Evolutionary conservation across 169 alveolate genomes (phyloP), one percentile per base, ranked within the genome.

Genomic region (Plasmodium fragile): DNA sequence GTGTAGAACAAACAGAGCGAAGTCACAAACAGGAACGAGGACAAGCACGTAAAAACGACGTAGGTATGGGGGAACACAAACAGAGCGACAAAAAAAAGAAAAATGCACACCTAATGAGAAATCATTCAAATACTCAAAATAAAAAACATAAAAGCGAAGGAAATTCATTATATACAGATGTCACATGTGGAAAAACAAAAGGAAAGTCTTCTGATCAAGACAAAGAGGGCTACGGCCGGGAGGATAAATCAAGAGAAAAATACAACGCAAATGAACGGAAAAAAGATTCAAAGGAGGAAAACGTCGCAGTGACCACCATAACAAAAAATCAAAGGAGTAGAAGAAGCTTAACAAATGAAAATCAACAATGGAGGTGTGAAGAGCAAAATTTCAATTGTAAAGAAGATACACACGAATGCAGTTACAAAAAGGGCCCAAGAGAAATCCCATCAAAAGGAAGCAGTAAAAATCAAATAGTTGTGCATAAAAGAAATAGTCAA

Each of bases 401-500:
- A 10, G 36, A 77, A 6, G 83, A 53, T 49, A 39, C 45, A 43
- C 43, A 77, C 70, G 70, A 75, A 84, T 32, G 52, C 30, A 84
- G 30, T 73, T n/a, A 28, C 81, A 36, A 73, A 65, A 65, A 65
- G 78, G 84, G 49, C 5, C 59, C 10, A 52, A 36, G 70, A 45
- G 79, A 84, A 73, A 34, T 39, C 36, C 43, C 32, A 16, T 73
- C 93, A 28, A 83, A 18, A 41, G 78, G 13, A 73, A 73, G 69
- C 43, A 53, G 80, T 84, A 45, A 72, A 73, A 84, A 84, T 22
- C 93, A 84, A 49, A 75, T 84, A 45, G 34, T 84, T 39, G 93
- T 84, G 34, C 52, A 75, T 39, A 84, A 73, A 84, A 69, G 93
- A 72, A 84, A 43, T 75, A 84, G 93, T 28, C 43, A 84, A 52